Evolutionary conservation across 495 filamentous ascomycete genomes (phyloP), one percentile per base, ranked within the genome.

Genomic region (Penicillium argentinense): DNA sequence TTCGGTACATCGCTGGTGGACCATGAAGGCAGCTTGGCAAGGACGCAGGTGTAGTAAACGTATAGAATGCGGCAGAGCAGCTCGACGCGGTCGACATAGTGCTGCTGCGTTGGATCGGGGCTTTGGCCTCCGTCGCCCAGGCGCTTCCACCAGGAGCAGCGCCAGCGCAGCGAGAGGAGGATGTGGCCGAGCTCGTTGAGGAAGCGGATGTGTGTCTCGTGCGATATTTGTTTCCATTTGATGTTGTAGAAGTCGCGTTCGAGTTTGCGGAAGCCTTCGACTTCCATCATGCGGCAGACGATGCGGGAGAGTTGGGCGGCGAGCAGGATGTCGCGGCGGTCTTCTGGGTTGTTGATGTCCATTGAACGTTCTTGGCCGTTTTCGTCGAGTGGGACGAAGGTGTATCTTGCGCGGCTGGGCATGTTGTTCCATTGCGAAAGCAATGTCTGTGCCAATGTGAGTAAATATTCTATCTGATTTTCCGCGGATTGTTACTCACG

Each of bases 381-480:
- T 8, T 51, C 41, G 25, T 73, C 64, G 1, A 69, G 43, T 2
- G 67, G 59, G 3, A 76, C 64, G 33, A 74, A 65, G 23, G 66
- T 71, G 45, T 77, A 77, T 30, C 64, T 59, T 8, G 73, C 73
- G 17, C 74, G 71, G 40, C 73, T 76, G 9, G 74, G 74, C 74
- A 77, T 77, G 53, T 75, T 74, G 53, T 76, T 76, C 73, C 73
- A 76, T 40, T 64, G 64, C 9, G 71, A 73, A 9, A 75, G 71
- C 4, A 72, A 54, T 32, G 71, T 60, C 74, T 77, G 34, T 18
- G n/a, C n/a, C 12, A 19, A 26, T 19, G 1, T 18, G 24, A 12
- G 18, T 33, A 47, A 22, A 1, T 2, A n/a, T 6, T 9, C 12
- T 1, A 17, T 24, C 2, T 9, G 8, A 16, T n/a, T 14, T 12